Base-by-base conservation (phyloP, 1,139 yeast species). In the Pichia kudriavzevii region DNA sequence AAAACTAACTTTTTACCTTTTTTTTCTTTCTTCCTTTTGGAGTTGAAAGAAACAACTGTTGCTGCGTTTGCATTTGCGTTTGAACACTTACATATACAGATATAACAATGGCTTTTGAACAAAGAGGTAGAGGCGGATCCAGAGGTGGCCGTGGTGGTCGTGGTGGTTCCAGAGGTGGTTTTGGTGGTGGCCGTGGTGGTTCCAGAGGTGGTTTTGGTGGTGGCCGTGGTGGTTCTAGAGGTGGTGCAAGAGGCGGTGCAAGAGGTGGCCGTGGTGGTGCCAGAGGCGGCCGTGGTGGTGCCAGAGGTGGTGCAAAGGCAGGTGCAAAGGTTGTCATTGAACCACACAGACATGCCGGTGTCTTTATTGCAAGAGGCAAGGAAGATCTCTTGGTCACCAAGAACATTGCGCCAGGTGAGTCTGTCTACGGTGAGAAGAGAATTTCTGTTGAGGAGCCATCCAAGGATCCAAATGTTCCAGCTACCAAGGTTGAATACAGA, bases 341-440 rank as follows among this genome's bases (percentile, higher is more conserved):
- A 69, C 96, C 97, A 52, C 98, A 91, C 67, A 82, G 95, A 70
- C 97, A 88, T 61, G 94, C 91, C 36, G 91, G 91, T 77, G 95
- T 91, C 50, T 91, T 79, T 78, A 87, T 91, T 66, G 98, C 97
- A 62, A 87, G 97, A 72, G 98, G 98, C 64, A 91, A 91, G 69
- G 98, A 91, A 72, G 98, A 93, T 75, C 75, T 91, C 61, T 74
- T 91, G 58, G 95, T 93, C 48, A 91, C 98, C 58, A 91, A 81
- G 71, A 91, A 91, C 74, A 66, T 79, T 59, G 95, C 95, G 32
- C 98, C 98, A 56, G 99, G 99, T 64, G 97, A 88, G 64, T 78
- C 94, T 39, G 95, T 87, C 39, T 91, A 91, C 67, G 96, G 97
- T 57, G 98, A 91, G 72, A 91, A 91, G 79, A 78, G 98, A 72